Evolutionary conservation across 805 yeast species (phyloP), one percentile per base, ranked within the genome.

Genomic region (Komagataella populi): DNA sequence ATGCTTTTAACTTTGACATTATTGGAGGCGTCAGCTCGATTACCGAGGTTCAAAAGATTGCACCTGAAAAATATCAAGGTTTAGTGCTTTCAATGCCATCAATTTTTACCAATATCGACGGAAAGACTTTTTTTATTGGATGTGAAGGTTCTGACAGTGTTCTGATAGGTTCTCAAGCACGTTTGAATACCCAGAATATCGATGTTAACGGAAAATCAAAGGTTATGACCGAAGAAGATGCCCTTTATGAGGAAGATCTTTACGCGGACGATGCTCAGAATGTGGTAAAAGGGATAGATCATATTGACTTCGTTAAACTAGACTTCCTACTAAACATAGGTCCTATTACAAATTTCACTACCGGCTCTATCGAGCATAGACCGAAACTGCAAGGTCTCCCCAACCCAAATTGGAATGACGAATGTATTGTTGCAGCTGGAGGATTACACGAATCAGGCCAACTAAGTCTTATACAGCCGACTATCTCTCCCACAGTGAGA

Each of bases 321-420:
- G 93, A 87, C 56, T 65, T 67, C 1, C 60, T 89, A 8, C 59
- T 73, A 2, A 85, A 82, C 58, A 71, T 76, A 56, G 96, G 96
- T 0, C 96, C 96, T 0, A 69, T 85, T 10, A 71, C 85, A 2
- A 78, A 81, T 45, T 73, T 89, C 55, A 73, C 89, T 0, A 57
- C 82, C 39, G 96, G 90, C 0, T 81, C 78, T 16, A 68, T 69
- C 47, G 39, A 30, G 39, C 14, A 30, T 30, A 30, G 39, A 30
- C 14, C 39, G 14, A 74, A 71, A 51, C 69, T 77, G 8, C 77
- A 81, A 51, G 87, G 88, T 48, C 70, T 84, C 24, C 69, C 77
- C 0, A 85, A 85, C 60, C 91, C 95, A 2, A 83, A 81, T 55
- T 70, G 64, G 55, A 71, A 76, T 48, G 93, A 85, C 59, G 68